Evolutionary conservation across 352 stramenopile species (phyloP).

Genomic region (Phytophthora citrophthora): DNA sequence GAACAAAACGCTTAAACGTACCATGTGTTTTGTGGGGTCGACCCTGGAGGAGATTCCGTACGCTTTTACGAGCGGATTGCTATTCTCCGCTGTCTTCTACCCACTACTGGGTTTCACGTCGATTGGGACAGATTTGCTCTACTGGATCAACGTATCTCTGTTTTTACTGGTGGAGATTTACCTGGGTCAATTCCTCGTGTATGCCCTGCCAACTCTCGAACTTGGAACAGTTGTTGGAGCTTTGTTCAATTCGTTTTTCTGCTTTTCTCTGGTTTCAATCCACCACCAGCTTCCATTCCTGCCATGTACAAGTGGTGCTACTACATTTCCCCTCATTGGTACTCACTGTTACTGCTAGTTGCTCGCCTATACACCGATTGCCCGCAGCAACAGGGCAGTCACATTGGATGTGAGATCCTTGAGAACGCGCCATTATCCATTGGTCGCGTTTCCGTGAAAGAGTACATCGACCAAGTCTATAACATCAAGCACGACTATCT

Average conservation of each 20-base stretch:
- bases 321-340: constrained; percentile 22
- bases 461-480: constrained; percentile 40
- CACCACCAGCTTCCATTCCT: constrained; percentile 47
- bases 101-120: constrained; percentile 30
- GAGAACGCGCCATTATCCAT: constrained; percentile 14
- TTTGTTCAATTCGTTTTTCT: constrained; percentile 38
- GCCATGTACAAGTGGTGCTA: constrained; percentile 52
- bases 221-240: constrained; percentile 9
- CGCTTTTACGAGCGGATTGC: constrained; percentile 7
- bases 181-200: constrained; percentile 32
- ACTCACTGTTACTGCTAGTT: neutral
- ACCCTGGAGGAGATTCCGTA: constrained; percentile 21
- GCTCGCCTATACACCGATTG: constrained; percentile 1
- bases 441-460: constrained; percentile 4
- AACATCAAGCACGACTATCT: constrained; percentile 33
- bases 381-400: neutral
- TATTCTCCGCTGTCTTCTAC: constrained; percentile 21
- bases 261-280: constrained; percentile 55
- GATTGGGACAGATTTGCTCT: constrained; percentile 19
- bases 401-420: constrained; percentile 10
- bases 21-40: constrained; percentile 4
- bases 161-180: constrained; percentile 36
- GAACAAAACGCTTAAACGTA: constrained; percentile 20
- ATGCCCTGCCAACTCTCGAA: constrained; percentile 14
- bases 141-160: constrained; percentile 25